phyloP scores from a whole-genome alignment of 2,329 filamentous ascomycete species.

The Penicillium sp. region DNA sequence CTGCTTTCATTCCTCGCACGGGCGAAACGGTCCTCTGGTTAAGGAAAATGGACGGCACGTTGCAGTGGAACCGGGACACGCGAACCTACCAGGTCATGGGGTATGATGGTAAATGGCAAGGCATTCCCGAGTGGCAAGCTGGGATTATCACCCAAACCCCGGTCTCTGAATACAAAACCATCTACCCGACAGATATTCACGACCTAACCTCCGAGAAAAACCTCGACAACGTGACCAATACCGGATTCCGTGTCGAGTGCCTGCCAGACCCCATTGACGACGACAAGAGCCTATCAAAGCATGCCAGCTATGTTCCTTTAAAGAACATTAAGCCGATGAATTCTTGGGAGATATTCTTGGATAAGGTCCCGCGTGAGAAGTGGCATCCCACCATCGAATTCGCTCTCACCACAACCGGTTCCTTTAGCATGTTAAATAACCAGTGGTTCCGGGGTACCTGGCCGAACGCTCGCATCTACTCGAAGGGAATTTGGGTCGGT shows the following conservation, averaged over 20 bases:
- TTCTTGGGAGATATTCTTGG: constrained; percentile 57
- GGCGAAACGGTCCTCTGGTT: constrained; percentile 64
- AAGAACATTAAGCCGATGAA: constrained; percentile 60
- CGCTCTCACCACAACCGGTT: constrained; percentile 58
- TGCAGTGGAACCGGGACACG: constrained; percentile 40
- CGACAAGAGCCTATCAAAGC: constrained; percentile 57
- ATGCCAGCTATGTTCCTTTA: constrained; percentile 60
- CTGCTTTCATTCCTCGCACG: constrained; percentile 57
- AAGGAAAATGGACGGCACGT: constrained; percentile 38
- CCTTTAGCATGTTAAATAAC: constrained; percentile 58
- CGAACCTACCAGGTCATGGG: constrained; percentile 40
- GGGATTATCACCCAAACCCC: constrained; percentile 62
- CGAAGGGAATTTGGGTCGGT: constrained; percentile 60
- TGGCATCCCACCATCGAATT: constrained; percentile 60
- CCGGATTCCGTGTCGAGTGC: constrained; percentile 63
- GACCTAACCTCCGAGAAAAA: constrained; percentile 43
- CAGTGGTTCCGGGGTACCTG: constrained; percentile 58
- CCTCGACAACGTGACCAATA: constrained; percentile 48
- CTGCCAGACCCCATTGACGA: constrained; percentile 55
- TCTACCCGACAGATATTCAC: constrained; percentile 52
- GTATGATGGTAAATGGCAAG: constrained; percentile 36
- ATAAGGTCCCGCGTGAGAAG: constrained; percentile 41
- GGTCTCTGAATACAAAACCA: constrained; percentile 47
- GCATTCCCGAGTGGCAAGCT: constrained; percentile 58
- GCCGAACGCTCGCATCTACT: constrained; percentile 59